Conservation (phyloP, 345 rosid species). For the Citrus sinensis region DNA sequence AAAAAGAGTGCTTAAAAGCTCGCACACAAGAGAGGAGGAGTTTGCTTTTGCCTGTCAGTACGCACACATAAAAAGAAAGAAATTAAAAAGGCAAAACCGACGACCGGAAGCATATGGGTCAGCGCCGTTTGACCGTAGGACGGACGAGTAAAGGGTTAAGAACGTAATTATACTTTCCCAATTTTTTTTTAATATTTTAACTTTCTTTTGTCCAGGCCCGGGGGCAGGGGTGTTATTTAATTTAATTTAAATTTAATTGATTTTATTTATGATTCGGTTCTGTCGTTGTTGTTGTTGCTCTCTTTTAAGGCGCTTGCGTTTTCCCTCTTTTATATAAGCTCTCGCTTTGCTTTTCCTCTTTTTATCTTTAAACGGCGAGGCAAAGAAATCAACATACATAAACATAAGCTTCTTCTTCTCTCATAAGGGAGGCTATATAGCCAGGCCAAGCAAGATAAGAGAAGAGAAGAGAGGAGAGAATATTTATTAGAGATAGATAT, state of each 20-base stretch:
- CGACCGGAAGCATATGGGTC: slow-evolving; percentile 43
- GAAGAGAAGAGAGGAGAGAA: too few relatives aligned
- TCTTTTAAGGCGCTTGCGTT: slow-evolving; percentile 2
- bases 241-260: too few relatives aligned
- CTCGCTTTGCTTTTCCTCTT: slow-evolving; percentile 23
- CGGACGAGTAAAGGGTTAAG: slow-evolving; percentile 27
- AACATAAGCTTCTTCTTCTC: background rate
- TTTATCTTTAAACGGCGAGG: slow-evolving; percentile 22
- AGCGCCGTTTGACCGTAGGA: slow-evolving; percentile 48
- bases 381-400: slow-evolving; percentile 17
- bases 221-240: background rate
- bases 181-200: too few relatives aligned
- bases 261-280: slow-evolving; percentile 20
- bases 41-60: background rate
- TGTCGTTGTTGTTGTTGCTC: slow-evolving; percentile 27
- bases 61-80: background rate
- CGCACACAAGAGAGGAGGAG: background rate
- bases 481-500: background rate
- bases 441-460: too few relatives aligned
- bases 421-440: background rate
- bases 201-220: background rate
- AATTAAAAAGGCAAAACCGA: slow-evolving; percentile 7
- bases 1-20: background rate
- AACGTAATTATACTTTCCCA: slow-evolving; percentile 16
- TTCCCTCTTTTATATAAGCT: slow-evolving; percentile 29